These are phyloP conservation scores for Oxytropis ochrocephala DNA, from an alignment of 306 rosid genomes.

Conservation along the genomic window DNA sequence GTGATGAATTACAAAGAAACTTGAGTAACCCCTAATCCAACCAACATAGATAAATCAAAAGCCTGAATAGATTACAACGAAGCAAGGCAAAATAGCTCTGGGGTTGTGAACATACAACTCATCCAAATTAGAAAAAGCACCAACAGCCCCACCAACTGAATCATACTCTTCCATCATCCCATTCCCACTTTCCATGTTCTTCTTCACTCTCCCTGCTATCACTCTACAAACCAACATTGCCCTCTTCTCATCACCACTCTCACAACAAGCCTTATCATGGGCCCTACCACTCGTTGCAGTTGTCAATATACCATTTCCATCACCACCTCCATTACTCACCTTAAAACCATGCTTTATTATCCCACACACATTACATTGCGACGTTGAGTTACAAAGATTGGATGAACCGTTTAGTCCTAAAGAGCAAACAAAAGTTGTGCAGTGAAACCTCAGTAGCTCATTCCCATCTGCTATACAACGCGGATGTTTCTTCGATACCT, in stretches of 20 bases:
- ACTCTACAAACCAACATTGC: slow-evolving; percentile 98
- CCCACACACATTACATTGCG: slow-evolving; percentile 65
- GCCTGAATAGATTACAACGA: slow-evolving; percentile 84
- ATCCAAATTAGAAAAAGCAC: slow-evolving; percentile 84
- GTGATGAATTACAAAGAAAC: not conserved
- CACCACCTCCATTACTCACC: slow-evolving; percentile 33
- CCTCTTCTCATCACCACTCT: slow-evolving; percentile 33
- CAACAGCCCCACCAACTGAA: slow-evolving; percentile 58
- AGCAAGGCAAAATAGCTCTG: slow-evolving; percentile 90
- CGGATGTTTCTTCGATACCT: slow-evolving; percentile 66
- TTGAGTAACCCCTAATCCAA: not conserved
- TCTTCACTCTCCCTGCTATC: slow-evolving; percentile 96
- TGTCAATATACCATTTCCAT: slow-evolving; percentile 60
- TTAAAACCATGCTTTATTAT: slow-evolving; percentile 70
- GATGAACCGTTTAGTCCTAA: slow-evolving; percentile 82
- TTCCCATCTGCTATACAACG: slow-evolving; percentile 96
- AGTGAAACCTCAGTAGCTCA: slow-evolving; percentile 84
- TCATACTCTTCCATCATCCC: slow-evolving; percentile 59
- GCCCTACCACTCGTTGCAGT: slow-evolving; percentile 93
- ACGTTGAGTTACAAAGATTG: slow-evolving; percentile 71
- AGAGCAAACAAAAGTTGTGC: slow-evolving; percentile 74
- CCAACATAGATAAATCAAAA: slow-evolving; percentile 33
- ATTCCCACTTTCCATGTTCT: slow-evolving; percentile 46
- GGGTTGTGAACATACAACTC: slow-evolving; percentile 77
- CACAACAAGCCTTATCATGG: slow-evolving; percentile 52